Evolutionary conservation across 2,329 filamentous ascomycete species (phyloP), one percentile per base, ranked within the genome.

Genomic region (Aspergillus floridensis): DNA sequence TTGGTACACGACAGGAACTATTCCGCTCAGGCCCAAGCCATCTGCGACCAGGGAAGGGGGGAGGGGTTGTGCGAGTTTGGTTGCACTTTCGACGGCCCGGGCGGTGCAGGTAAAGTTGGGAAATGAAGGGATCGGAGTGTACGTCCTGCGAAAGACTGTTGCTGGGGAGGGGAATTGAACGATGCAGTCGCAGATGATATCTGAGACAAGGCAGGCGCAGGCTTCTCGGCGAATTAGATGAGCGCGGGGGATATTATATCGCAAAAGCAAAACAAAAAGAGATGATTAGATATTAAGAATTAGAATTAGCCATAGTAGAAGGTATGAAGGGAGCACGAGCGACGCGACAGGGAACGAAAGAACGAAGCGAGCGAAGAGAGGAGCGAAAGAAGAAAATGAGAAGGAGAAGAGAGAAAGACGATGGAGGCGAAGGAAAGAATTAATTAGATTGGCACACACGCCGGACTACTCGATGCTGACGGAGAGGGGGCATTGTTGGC

Each of bases 141-240:
- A 12, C 32, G 32, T 16, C 29, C 53, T 48, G 53, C 53, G 22
- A 48, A 32, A 46, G 51, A 26, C 35, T 53, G 51, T 41, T 53
- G 32, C 16, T 53, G 16, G 51, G 22, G 50, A 41, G 8, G 51
- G 22, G 32, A 41, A 38, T 21, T 24, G 32, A 44, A 53, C 22
- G 26, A 58, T 60, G 58, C 54, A 53, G 49, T 56, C 60, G 58
- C 55, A 56, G 56, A 56, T 21, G 44, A 41, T 48, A 57, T 35
- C 51, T 38, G 57, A 59, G 58, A 62, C 56, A 48, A 44, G 12
- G 46, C 8, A 44, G 10, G 46, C 50, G 49, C 26, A 21, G n/a
- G 26, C 38, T 29, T 21, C 53, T 48, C 26, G 16, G 16, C 41
- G 41, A 55, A 48, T 47, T 41, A 55, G 41, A 29, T 12, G 19